Evolutionary conservation across 2,329 filamentous ascomycete genomes (phyloP).

Genomic region (Colletotrichum sp.): DNA sequence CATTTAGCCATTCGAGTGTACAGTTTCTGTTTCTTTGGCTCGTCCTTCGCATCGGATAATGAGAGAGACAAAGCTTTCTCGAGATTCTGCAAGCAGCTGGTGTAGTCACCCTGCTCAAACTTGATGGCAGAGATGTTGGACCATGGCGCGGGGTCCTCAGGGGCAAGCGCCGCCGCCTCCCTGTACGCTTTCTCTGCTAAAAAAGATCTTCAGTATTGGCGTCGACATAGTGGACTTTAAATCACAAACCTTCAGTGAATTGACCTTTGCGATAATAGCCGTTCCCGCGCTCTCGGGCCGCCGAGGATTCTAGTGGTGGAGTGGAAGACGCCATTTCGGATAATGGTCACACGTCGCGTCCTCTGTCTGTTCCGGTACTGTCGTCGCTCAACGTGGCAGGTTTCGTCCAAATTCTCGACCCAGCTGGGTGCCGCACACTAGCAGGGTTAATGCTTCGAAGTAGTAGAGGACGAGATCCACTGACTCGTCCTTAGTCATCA

Average conservation of each 20-base stretch:
- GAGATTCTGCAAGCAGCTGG: constrained; percentile 8
- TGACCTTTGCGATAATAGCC: neutral
- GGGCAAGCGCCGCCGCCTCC: neutral
- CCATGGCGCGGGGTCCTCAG: neutral
- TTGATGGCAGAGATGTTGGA: constrained; percentile 26
- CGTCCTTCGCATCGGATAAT: neutral
- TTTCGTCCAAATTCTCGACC: neutral
- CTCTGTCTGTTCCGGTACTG: neutral
- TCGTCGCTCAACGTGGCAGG: neutral
- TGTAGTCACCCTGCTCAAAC: constrained; percentile 26
- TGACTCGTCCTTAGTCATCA: neutral
- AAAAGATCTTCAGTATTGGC: neutral
- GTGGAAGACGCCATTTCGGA: neutral
- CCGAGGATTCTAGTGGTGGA: neutral
- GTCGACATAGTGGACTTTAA: neutral
- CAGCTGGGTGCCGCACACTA: neutral
- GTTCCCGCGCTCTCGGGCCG: neutral
- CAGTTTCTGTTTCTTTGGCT: neutral
- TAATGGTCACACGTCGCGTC: neutral
- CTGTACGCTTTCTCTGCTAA: neutral
- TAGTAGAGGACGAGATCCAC: neutral
- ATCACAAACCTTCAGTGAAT: neutral
- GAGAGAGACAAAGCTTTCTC: neutral
- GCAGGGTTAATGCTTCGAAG: neutral
- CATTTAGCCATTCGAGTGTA: constrained; percentile 22